Evolutionary conservation across 1,284 basidiomycete genomes (phyloP), one percentile per base, ranked within the genome.

Genomic region (Cutaneotrichosporon cutaneum): DNA sequence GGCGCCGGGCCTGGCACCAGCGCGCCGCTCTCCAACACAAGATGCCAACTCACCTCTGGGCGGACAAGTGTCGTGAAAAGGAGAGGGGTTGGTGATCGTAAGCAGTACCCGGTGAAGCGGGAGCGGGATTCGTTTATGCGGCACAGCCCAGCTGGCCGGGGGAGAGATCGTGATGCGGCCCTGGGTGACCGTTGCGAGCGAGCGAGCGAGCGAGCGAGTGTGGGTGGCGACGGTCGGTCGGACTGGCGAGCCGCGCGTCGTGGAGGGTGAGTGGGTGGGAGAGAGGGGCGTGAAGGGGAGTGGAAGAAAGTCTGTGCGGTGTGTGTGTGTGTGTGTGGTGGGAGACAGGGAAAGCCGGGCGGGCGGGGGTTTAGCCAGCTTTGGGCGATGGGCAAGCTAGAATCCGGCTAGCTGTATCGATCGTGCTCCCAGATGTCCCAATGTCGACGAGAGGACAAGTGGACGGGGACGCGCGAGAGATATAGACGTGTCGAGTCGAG

Each of bases 91-190:
- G 39, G 18, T n/a, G 16, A n/a, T 42, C 18, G 39, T 42, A 18
- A 42, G 39, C 39, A 16, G 8, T 9, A 36, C 35, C 4, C 35
- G 35, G 18, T 8, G 18, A 22, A 48, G 26, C 45, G 45, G 26
- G 26, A 32, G 26, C 18, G 26, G 26, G 18, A 51, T 14, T 32
- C 24, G 45, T 24, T 8, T 27, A 32, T 51, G 14, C 7, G 48
- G 27, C 26, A 30, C 48, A 51, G 48, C 48, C 26, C 48, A 51
- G 48, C 48, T 51, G 48, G 48, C 48, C 48, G 18, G 45, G 45
- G 22, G 39, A 42, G 24, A 47, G 24, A 24, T 47, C 24, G 45
- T 47, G 16, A 47, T 26, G 24, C 39, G 39, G 39, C 39, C 39
- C n/a, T 18, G 39, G n/a, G n/a, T 42, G 39, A 4, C 8, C 39